phyloP scores from a whole-genome alignment of 805 yeast genomes.

The Nakazawaea wyomingensis region DNA sequence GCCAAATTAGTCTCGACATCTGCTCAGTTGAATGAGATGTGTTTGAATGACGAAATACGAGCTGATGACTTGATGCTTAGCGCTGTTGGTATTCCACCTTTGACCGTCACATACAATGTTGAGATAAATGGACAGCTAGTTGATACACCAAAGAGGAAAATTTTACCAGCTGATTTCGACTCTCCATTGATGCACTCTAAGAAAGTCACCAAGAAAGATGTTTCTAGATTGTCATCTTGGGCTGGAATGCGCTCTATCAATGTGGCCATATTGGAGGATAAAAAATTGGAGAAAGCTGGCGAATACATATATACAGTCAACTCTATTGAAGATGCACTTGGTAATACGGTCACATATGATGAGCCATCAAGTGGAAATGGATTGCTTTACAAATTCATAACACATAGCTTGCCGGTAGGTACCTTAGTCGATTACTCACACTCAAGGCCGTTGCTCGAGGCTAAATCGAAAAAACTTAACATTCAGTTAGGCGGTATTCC shows the following conservation, averaged over 20 bases:
- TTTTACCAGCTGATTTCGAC: slow-evolving; percentile 23
- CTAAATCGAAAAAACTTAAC: slow-evolving; percentile 27
- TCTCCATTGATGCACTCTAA: slow-evolving; percentile 40
- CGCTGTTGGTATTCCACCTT: slow-evolving; percentile 75
- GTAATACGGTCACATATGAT: slow-evolving; percentile 46
- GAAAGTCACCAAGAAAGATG: slow-evolving; percentile 24
- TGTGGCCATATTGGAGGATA: slow-evolving; percentile 22
- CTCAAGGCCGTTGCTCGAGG: slow-evolving; percentile 23
- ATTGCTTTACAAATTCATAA: slow-evolving; percentile 40
- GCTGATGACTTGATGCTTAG: slow-evolving; percentile 35
- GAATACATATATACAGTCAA: slow-evolving; percentile 51
- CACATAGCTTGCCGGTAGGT: slow-evolving; percentile 53
- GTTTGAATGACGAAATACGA: slow-evolving; percentile 48
- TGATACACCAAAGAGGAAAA: slow-evolving; percentile 36
- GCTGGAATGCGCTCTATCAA: slow-evolving; percentile 23
- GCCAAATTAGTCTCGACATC: slow-evolving; percentile 42
- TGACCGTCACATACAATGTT: slow-evolving; percentile 49
- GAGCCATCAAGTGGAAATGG: slow-evolving; percentile 29
- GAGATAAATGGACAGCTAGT: slow-evolving; percentile 32
- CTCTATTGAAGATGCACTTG: slow-evolving; percentile 61
- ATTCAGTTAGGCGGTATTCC: slow-evolving; percentile 21
- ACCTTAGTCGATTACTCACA: slow-evolving; percentile 35
- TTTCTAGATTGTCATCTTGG: slow-evolving; percentile 32
- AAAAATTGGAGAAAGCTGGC: slow-evolving; percentile 35
- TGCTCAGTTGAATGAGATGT: slow-evolving; percentile 46